A percentile compares a stretch with the other conserved stretches of the same genome.
Conservation (phyloP, 2,329 filamentous ascomycete species). For the Hortaea werneckii region DNA sequence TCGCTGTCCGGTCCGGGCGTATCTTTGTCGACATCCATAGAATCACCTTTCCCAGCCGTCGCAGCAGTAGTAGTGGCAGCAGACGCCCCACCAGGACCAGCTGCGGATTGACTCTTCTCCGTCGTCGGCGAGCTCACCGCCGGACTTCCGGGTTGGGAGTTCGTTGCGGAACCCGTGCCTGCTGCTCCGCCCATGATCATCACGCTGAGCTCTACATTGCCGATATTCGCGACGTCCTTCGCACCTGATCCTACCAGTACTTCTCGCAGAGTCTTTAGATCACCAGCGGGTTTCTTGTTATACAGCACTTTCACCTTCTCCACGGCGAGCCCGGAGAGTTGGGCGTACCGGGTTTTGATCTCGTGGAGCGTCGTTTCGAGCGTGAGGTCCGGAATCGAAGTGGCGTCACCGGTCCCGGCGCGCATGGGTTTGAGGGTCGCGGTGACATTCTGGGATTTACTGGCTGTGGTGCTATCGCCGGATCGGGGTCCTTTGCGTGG, state of each 20-base stretch:
- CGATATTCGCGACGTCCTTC: constrained; percentile 6
- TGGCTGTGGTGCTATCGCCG: constrained; percentile 35
- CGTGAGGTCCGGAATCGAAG: constrained; percentile 52
- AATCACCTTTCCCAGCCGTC: constrained; percentile 26
- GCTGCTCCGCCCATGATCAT: constrained; percentile 67
- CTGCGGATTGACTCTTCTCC: constrained; percentile 27
- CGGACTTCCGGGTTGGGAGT: constrained; percentile 12
- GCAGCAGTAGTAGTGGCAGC: constrained; percentile 8
- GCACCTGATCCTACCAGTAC: constrained; percentile 38
- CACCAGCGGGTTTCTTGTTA: constrained; percentile 70
- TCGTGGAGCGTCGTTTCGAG: constrained; percentile 66
- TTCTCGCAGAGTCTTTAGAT: constrained; percentile 24
- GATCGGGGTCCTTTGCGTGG: constrained; percentile 34
- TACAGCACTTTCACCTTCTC: constrained; percentile 78
- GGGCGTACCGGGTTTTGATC: constrained; percentile 60
- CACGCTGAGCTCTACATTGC: constrained; percentile 61
- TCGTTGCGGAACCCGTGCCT: constrained; percentile 12
- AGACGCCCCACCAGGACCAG: constrained; percentile 9
- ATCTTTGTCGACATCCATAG: constrained; percentile 25
- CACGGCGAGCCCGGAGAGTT: constrained; percentile 52
- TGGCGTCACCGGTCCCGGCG: constrained; percentile 48
- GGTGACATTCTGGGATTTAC: constrained; percentile 27
- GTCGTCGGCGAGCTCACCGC: constrained; percentile 31
- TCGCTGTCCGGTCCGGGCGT: constrained; percentile 21
- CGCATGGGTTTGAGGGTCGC: constrained; percentile 67